phyloP scores from a whole-genome alignment of 2,329 filamentous ascomycete species.

The Rutstroemia sp. region DNA sequence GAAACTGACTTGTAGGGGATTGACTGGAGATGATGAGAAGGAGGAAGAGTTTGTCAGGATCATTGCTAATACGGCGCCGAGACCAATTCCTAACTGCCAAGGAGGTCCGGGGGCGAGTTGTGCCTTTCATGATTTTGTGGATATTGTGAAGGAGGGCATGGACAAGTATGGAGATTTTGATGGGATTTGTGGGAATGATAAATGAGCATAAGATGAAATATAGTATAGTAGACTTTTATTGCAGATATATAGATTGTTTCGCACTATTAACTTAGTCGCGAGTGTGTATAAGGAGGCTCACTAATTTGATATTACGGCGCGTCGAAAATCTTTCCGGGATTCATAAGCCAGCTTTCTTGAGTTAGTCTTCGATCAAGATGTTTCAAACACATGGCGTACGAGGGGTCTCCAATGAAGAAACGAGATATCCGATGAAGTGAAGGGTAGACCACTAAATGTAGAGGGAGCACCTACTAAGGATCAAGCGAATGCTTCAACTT shows the following conservation, averaged over 20 bases:
- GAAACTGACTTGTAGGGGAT: conserved; percentile 49
- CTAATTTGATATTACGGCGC: neutral
- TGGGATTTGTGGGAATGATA: conserved; percentile 22
- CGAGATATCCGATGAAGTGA: no score
- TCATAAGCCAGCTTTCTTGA: conserved; percentile 62
- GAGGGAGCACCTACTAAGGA: conserved; percentile 39
- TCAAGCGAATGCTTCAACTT: conserved; percentile 72
- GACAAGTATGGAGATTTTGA: conserved; percentile 29
- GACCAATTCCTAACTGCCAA: conserved; percentile 40
- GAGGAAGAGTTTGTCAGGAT: conserved; percentile 46
- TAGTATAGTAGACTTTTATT: neutral
- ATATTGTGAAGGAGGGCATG: conserved; percentile 36
- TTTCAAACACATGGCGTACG: no score
- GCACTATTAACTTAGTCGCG: no score
- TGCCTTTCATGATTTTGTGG: conserved; percentile 34
- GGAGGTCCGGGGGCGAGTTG: conserved; percentile 46
- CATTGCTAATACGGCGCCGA: conserved; percentile 43
- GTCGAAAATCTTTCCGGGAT: conserved; percentile 43
- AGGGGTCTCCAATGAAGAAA: no score
- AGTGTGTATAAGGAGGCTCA: neutral
- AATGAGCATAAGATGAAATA: neutral
- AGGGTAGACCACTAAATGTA: neutral
- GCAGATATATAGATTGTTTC: neutral
- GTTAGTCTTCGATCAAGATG: neutral
- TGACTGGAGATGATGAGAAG: conserved; percentile 42